Base-by-base conservation (phyloP, 176 grass and related monocot species). In the Hsuehochloa calcarea region DNA sequence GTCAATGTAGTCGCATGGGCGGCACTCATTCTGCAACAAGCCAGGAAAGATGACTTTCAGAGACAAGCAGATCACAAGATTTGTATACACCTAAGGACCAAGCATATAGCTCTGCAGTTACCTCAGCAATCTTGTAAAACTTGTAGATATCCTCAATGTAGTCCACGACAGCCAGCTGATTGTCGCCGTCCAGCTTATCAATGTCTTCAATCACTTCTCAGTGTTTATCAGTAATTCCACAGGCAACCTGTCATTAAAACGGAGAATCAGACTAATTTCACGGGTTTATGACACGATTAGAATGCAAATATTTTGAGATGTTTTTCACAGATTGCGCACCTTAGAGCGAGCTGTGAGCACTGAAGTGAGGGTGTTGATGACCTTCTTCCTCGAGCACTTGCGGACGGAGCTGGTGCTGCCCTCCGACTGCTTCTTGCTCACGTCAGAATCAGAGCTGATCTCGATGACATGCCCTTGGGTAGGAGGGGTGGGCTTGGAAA, bases 291-390 rank as follows among this genome's bases (percentile, higher is more conserved):
- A 37, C 6, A 59, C 80, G 68, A 38, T 31, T 43, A 64, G 65
- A n/a, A 60, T 47, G 74, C 10, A 10, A 75, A 85, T 41, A 34
- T 2, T 1, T 23, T 40, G 3, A 74, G 25, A 68, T 52, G 46
- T 27, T 31, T 77, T 34, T 20, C 43, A 64, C 17, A 65, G 68
- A 26, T 65, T 7, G 56, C 70, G 3, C 37, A 95, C 96, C 93
- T 99, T 99, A 59, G 93, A 96, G 67, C 97, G 97, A 37, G 93
- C 97, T 13, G 92, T 84, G 38, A 99, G 92, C 44, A 99, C 92
- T 5, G 88, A 92, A 22, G 90, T 96, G 8, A 99, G 86, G 15
- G 97, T 92, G 34, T 90, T 75, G 41, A 92, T 84, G 70, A 79
- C 86, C 87, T 93, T 95, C 93, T 88, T 99, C 83, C 90, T 90